phyloP scores from a whole-genome alignment of 805 yeast species.

The Yarrowia porcina region DNA sequence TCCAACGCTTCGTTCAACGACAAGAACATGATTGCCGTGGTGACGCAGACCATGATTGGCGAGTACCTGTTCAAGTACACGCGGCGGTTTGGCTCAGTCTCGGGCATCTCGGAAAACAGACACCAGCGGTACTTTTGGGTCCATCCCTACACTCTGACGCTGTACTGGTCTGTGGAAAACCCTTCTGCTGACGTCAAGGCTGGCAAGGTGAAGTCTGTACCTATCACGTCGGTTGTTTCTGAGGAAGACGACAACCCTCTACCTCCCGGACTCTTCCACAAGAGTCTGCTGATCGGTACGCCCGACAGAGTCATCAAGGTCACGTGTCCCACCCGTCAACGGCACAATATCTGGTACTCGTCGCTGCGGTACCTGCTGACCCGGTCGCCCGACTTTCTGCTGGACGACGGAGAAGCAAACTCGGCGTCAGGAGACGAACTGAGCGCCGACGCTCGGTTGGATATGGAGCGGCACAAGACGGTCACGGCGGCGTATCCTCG shows the following conservation, averaged over 20 bases:
- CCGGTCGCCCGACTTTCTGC: constrained; percentile 32
- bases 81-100: constrained; percentile 63
- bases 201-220: constrained; percentile 71
- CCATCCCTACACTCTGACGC: constrained; percentile 86
- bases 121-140: constrained; percentile 96
- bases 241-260: constrained; percentile 81
- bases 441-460: constrained; percentile 8
- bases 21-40: constrained; percentile 72
- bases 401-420: constrained; percentile 32
- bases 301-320: constrained; percentile 64
- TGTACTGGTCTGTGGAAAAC: constrained; percentile 82
- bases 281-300: constrained; percentile 74
- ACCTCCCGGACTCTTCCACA: constrained; percentile 85
- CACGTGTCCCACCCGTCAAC: constrained; percentile 81
- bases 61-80: constrained; percentile 84
- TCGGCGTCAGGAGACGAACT: constrained; percentile 28
- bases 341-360: constrained; percentile 90
- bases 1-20: constrained; percentile 36
- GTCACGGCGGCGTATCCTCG: constrained; percentile 11
- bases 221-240: constrained; percentile 73
- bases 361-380: constrained; percentile 73
- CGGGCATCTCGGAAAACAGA: constrained; percentile 66
- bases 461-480: constrained; percentile 15
- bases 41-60: constrained; percentile 91
- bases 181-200: constrained; percentile 68